Evolutionary conservation across 176 grass and related monocot genomes (phyloP).

Genomic region (Zoysia japonica): DNA sequence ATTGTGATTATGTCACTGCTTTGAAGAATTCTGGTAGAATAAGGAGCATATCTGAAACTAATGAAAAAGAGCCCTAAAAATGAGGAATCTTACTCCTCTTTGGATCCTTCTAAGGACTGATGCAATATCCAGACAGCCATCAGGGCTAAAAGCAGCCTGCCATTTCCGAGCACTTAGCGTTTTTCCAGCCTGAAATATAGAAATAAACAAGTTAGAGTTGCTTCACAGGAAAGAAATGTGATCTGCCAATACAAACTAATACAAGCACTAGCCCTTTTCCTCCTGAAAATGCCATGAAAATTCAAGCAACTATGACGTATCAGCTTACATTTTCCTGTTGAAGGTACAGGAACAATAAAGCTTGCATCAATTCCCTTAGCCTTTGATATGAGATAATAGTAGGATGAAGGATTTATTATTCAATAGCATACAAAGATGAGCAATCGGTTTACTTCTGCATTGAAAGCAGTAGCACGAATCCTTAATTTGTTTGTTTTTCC

Average conservation of each 20-base stretch:
- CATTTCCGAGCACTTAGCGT: constrained; percentile 90
- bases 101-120: constrained; percentile 90
- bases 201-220: constrained; percentile 14
- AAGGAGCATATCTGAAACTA: constrained; percentile 14
- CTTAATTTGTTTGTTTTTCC: too few species aligned
- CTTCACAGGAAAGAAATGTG: constrained; percentile 28
- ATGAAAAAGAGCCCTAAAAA: constrained; percentile 8
- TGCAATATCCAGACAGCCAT: constrained; percentile 92
- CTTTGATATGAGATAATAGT: background rate
- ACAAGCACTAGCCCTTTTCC: background rate
- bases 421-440: background rate
- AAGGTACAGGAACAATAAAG: constrained; percentile 5
- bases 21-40: background rate
- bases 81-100: constrained; percentile 65
- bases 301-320: background rate
- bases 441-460: background rate
- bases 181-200: constrained; percentile 82
- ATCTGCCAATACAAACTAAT: background rate
- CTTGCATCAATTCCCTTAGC: background rate
- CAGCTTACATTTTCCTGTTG: background rate
- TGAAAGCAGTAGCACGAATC: too few species aligned
- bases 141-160: constrained; percentile 84
- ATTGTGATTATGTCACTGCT: constrained; percentile 20
- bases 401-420: constrained; percentile 6
- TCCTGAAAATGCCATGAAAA: background rate